Base-by-base conservation (phyloP, 2,329 filamentous ascomycete species). In the Fusarium coicis region DNA sequence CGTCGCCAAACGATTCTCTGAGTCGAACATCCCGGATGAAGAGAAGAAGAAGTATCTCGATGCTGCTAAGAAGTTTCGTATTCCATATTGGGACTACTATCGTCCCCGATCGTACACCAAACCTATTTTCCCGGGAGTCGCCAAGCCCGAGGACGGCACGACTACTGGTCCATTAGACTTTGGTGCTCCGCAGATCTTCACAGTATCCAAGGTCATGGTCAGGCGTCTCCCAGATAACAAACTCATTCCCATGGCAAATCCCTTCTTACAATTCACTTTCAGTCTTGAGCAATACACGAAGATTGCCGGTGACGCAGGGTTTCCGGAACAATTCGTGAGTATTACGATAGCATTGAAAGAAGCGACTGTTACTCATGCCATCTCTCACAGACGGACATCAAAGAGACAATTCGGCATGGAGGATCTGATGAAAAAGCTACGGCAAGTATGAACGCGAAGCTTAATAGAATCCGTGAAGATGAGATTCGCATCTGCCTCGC, bases 161-260 rank as follows among this genome's bases (percentile, higher is more conserved):
- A 7, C 44, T 2, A 47, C 26, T 0, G 26, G 4, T 5, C 44
- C 44, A 0, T 47, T 4, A 3, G 44, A 47, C 14, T 49, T 10
- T 7, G 28, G 46, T 12, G 46, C 28, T 12, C 46, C 46, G 4
- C 7, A 12, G 3, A 49, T 49, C 2, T 49, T 49, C 28, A 49
- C 46, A 9, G 10, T 49, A 2, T 2, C 7, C 1, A 0, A n/a
- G 10, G 28, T 49, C 21, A 49, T 32, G 46, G 46, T 49, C 7
- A 49, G 4, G 21, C 14, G 46, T 18, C 46, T 49, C 0, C 46
- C 46, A 18, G 46, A 49, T 30, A 49, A 30, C 14, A 0, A 49
- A 4, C 46, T 49, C 0, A 2, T 16, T 6, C 0, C 46, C 0
- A n/a, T 49, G 46, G 0, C 10, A 0, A 49, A 49, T 28, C 46